These are phyloP conservation scores for Obba rivulosa DNA, from an alignment of 768 basidiomycete species.

Conservation along the genomic window DNA sequence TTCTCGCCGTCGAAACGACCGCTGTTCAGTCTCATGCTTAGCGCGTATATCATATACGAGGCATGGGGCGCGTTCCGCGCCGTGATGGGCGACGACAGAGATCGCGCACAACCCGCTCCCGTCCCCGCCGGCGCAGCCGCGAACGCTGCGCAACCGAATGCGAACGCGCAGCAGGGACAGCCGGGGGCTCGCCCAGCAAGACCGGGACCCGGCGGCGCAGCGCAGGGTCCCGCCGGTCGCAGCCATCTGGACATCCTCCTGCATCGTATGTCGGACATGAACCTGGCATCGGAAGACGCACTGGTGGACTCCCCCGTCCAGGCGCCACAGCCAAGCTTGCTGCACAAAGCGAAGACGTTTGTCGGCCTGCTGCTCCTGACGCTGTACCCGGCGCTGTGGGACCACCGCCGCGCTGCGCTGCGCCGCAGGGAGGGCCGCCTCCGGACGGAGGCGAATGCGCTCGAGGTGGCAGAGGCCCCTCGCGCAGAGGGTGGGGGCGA, in stretches of 20 bases:
- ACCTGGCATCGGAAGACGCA: conserved; percentile 51
- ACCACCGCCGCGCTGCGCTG: conserved; percentile 54
- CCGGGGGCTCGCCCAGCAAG: neutral
- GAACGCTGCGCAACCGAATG: conserved; percentile 11
- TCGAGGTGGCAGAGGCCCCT: conserved; percentile 22
- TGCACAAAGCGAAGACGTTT: conserved; percentile 50
- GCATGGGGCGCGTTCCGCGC: conserved; percentile 65
- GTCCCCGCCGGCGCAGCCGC: conserved; percentile 3
- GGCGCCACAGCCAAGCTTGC: conserved; percentile 38
- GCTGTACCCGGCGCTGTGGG: conserved; percentile 71
- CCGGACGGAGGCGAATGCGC: conserved; percentile 54
- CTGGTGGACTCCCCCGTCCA: conserved; percentile 32
- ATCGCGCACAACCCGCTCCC: conserved; percentile 12
- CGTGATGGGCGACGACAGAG: conserved; percentile 33
- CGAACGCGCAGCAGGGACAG: conserved; percentile 9
- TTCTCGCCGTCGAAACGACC: conserved; percentile 73
- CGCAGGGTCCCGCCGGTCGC: conserved; percentile 23
- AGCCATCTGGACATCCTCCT: conserved; percentile 32
- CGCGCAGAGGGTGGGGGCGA: conserved; percentile 27
- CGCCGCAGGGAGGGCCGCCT: conserved; percentile 60
- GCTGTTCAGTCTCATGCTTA: conserved; percentile 57
- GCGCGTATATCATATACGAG: conserved; percentile 71
- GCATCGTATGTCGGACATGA: conserved; percentile 50
- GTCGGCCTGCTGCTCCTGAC: conserved; percentile 52
- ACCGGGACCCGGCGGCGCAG: conserved; percentile 1